Evolutionary conservation across 1,139 yeast genomes (phyloP).

Genomic region (Blastobotrys illinoisensis): DNA sequence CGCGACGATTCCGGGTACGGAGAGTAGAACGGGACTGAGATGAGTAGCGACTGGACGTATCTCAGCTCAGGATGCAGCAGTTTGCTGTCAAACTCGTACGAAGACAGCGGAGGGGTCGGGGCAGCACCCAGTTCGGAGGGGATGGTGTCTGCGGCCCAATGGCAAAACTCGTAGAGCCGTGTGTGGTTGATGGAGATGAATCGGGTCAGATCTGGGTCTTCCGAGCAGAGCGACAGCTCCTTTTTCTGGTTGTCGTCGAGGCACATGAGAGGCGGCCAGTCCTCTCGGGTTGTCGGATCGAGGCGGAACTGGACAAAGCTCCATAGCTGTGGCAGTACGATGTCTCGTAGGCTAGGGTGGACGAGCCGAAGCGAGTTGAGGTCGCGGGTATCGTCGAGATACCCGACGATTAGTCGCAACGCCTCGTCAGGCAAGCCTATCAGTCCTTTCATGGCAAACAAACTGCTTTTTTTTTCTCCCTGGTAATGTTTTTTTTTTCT

Average conservation of each 20-base stretch:
- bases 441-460: conserved; percentile 3
- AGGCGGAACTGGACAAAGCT: conserved; percentile 6
- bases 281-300: conserved; percentile 8
- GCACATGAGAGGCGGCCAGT: conserved; percentile 11
- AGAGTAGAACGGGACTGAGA: conserved; percentile 10
- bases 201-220: conserved; percentile 5
- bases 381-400: conserved; percentile 8
- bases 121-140: not conserved
- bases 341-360: conserved; percentile 2
- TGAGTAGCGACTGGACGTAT: conserved; percentile 5
- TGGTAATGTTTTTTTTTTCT: not conserved
- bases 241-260: conserved; percentile 9
- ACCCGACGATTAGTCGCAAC: conserved; percentile 1
- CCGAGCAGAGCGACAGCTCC: conserved; percentile 7
- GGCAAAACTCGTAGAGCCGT: conserved; percentile 9
- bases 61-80: conserved; percentile 1
- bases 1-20: conserved; percentile 3
- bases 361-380: conserved; percentile 5
- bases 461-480: not conserved
- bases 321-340: conserved; percentile 7
- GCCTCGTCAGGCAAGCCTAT: conserved; percentile 7
- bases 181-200: conserved; percentile 1
- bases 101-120: not conserved
- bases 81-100: not conserved
- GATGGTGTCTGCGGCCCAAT: not conserved